Evolutionary conservation across 2,329 filamentous ascomycete species (phyloP).

Genomic region (Chaetomiaceae sp.): DNA sequence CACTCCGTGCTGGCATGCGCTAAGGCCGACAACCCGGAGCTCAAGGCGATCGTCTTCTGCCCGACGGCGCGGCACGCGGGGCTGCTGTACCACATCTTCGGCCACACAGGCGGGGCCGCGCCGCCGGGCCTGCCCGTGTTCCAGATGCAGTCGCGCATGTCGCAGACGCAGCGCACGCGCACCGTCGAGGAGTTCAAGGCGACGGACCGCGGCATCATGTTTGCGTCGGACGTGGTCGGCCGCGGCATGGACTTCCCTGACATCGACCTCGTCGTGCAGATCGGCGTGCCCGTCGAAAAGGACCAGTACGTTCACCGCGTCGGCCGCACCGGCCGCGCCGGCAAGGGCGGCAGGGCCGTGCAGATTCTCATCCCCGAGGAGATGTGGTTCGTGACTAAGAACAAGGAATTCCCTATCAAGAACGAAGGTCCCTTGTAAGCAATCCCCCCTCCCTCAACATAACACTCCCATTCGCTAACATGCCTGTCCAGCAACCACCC

Average conservation of each 20-base stretch:
- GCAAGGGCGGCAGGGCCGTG: conserved; percentile 24
- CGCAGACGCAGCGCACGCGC: conserved; percentile 43
- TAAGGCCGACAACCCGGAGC: conserved; percentile 39
- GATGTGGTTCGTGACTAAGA: conserved; percentile 22
- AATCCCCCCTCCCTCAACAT: background rate
- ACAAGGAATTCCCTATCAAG: conserved; percentile 25
- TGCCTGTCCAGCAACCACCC: conserved; percentile 14
- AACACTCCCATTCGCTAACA: background rate
- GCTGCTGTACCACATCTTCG: conserved; percentile 44
- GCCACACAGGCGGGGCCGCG: conserved; percentile 24
- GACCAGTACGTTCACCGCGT: conserved; percentile 59
- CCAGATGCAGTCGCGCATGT: conserved; percentile 46
- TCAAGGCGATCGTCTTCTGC: conserved; percentile 83
- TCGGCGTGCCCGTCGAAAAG: conserved; percentile 46
- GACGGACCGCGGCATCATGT: conserved; percentile 46
- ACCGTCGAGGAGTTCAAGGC: conserved; percentile 60
- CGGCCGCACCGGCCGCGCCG: conserved; percentile 35
- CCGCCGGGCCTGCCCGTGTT: conserved; percentile 38
- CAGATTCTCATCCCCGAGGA: conserved; percentile 25
- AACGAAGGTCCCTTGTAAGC: conserved; percentile 17
- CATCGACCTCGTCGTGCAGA: conserved; percentile 57
- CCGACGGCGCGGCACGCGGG: conserved; percentile 51
- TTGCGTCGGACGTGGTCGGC: conserved; percentile 65
- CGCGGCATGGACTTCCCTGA: conserved; percentile 59
- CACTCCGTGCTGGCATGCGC: conserved; percentile 51